Evolutionary conservation across 352 stramenopile species (phyloP), one percentile per base, ranked within the genome.

Genomic region (Globisporangium cederbergense): DNA sequence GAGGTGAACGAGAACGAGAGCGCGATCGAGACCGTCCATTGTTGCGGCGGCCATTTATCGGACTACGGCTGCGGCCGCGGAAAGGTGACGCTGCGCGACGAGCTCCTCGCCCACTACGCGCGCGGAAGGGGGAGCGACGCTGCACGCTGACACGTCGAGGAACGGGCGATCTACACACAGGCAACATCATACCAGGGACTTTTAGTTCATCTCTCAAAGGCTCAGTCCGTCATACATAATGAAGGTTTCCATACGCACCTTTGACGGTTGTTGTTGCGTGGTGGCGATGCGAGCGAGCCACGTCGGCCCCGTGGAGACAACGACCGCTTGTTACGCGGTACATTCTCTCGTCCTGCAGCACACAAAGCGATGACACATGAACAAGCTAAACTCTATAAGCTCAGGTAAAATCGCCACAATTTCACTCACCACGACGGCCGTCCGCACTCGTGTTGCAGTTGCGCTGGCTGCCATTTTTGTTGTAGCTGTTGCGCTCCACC

Each of bases 11-110:
- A 20, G 67, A 81, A 25, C 76, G 66, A 7, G 75, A 75, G 1
- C 74, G 57, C 0, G 68, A 66, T 11, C 74, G 57, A 3, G 68
- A 66, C 38, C 52, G 34, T 61, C 56, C 38, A 13, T 32, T 10
- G 11, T 63, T 53, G 4, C 61, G 57, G 16, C 76, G 74, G 20
- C 63, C 64, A 5, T 68, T 72, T n/a, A 51, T 20, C 54, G 70
- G 76, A 67, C 80, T 86, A 47, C 70, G 73, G 49, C 74, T 83
- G 1, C 76, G 65, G 0, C 77, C 79, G 20, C 87, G 78, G 52
- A 84, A 88, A 4, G 78, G 76, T 10, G 83, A 91, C 0, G 63
- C 61, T 0, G 18, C 61, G 7, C 80, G 77, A 22, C 77, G 67
- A 6, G 36, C 60, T 16, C 45, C 47, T 11, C 70, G 68, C 22